phyloP scores from a whole-genome alignment of 768 basidiomycete genomes.

The Boletus rubropictus region DNA sequence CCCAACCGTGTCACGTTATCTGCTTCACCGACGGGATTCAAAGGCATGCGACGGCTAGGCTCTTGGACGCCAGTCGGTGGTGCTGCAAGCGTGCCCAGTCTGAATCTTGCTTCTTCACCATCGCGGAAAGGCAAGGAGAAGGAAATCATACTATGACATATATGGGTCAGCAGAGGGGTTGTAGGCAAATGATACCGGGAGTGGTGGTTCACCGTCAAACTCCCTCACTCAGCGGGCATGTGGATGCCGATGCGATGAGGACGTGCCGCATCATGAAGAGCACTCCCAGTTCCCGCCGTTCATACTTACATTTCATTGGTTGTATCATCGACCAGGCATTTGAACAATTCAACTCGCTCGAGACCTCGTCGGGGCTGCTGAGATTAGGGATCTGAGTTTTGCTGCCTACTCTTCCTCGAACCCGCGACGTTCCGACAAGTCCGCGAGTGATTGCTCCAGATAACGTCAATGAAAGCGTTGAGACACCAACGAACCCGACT shows the following conservation, averaged over 20 bases:
- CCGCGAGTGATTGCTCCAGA: slow-evolving; percentile 2
- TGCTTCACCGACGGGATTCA: slow-evolving; percentile 21
- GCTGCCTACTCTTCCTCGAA: too few species aligned
- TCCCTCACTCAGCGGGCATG: slow-evolving; percentile 1
- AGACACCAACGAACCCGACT: too few species aligned
- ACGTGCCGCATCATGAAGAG: slow-evolving; percentile 1
- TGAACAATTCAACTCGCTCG: slow-evolving; percentile 15
- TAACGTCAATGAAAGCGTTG: too few species aligned
- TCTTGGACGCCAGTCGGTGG: slow-evolving; percentile 33
- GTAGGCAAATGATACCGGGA: slow-evolving; percentile 2
- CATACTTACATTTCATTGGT: slow-evolving; percentile 7
- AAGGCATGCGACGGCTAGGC: slow-evolving; percentile 33
- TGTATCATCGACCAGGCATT: slow-evolving; percentile 15
- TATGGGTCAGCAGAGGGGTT: neutral
- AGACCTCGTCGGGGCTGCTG: neutral
- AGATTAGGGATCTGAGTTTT: neutral
- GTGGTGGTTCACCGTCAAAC: neutral
- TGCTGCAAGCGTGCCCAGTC: slow-evolving; percentile 35
- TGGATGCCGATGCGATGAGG: slow-evolving; percentile 5
- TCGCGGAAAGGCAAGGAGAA: slow-evolving; percentile 46
- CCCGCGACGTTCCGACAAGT: slow-evolving; percentile 9
- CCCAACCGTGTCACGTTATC: slow-evolving; percentile 14
- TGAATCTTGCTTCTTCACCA: slow-evolving; percentile 33
- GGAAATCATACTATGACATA: slow-evolving; percentile 22
- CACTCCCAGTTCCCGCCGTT: slow-evolving; percentile 2